Evolutionary conservation across 768 basidiomycete genomes (phyloP).

Genomic region (Macrolepiota fuliginosa): DNA sequence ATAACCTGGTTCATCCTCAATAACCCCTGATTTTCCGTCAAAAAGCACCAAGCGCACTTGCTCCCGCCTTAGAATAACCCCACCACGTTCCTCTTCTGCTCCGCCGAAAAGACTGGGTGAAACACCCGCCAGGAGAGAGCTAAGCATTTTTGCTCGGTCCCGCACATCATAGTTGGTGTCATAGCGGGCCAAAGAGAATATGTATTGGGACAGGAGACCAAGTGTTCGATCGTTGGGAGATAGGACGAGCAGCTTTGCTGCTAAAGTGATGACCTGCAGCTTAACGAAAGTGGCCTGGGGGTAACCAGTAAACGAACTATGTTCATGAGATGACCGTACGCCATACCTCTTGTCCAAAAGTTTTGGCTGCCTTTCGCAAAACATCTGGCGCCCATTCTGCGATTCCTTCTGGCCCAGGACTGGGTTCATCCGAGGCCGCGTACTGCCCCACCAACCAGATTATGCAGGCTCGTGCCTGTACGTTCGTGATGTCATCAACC

Average conservation of each 20-base stretch:
- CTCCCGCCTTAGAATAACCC: constrained; percentile 79
- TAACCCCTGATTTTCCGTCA: constrained; percentile 60
- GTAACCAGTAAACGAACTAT: constrained; percentile 6
- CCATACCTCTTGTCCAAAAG: constrained; percentile 69
- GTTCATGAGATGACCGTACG: background rate
- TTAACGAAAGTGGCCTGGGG: constrained; percentile 64
- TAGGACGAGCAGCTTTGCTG: constrained; percentile 78
- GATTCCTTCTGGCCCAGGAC: constrained; percentile 50
- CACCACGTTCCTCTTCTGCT: constrained; percentile 45
- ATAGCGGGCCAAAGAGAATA: constrained; percentile 83
- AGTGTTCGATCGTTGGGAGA: constrained; percentile 52
- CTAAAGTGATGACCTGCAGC: constrained; percentile 81
- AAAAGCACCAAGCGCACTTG: constrained; percentile 81
- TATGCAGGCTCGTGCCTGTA: constrained; percentile 82
- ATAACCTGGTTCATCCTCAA: constrained; percentile 35
- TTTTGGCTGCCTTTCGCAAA: constrained; percentile 73
- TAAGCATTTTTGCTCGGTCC: constrained; percentile 82
- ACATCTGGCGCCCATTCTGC: constrained; percentile 88
- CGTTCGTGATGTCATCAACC: constrained; percentile 77
- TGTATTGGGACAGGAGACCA: constrained; percentile 60
- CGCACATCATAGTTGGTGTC: constrained; percentile 88
- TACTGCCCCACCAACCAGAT: constrained; percentile 95
- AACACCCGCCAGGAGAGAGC: constrained; percentile 49
- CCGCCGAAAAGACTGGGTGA: constrained; percentile 1
- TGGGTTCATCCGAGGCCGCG: constrained; percentile 39